phyloP scores from a whole-genome alignment of 139 green algal species.

The Tetraselmis chui region DNA sequence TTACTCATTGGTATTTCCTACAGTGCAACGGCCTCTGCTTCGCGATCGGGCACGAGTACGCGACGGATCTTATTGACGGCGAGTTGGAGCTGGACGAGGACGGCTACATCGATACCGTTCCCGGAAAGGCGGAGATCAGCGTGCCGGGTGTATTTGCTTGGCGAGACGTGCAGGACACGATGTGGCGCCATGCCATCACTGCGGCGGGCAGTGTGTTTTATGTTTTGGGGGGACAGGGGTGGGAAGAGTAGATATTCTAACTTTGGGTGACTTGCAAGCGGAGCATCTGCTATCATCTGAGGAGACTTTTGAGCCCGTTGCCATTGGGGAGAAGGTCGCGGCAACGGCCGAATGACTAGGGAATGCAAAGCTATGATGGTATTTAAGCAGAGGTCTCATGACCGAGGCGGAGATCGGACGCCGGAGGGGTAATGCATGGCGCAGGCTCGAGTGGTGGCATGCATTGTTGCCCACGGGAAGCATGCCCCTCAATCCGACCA shows the following conservation, averaged over 20 bases:
- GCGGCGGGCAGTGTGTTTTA: constrained; percentile 35
- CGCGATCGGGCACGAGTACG: constrained; percentile 85
- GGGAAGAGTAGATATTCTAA: no score
- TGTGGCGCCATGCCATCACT: constrained; percentile 72
- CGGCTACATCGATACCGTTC: constrained; percentile 62
- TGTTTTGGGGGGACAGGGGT: no score
- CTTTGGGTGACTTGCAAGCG: background rate
- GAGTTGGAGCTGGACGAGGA: constrained; percentile 62
- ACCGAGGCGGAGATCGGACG: no score
- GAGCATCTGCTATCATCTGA: background rate
- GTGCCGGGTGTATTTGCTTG: constrained; percentile 61
- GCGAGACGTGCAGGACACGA: constrained; percentile 68
- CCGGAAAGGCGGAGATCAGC: constrained; percentile 48
- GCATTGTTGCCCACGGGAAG: no score
- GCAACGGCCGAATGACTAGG: no score
- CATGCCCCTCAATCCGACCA: no score
- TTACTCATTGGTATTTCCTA: background rate
- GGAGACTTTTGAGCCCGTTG: background rate
- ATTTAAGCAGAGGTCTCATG: no score
- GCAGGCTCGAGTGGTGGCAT: no score
- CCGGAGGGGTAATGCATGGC: no score
- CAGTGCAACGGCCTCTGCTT: constrained; percentile 72
- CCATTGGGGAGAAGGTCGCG: background rate
- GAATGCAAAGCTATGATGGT: no score
- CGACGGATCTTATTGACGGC: constrained; percentile 63